Evolutionary conservation across 2,329 filamentous ascomycete species (phyloP).

Genomic region (Aureobasidium musti): DNA sequence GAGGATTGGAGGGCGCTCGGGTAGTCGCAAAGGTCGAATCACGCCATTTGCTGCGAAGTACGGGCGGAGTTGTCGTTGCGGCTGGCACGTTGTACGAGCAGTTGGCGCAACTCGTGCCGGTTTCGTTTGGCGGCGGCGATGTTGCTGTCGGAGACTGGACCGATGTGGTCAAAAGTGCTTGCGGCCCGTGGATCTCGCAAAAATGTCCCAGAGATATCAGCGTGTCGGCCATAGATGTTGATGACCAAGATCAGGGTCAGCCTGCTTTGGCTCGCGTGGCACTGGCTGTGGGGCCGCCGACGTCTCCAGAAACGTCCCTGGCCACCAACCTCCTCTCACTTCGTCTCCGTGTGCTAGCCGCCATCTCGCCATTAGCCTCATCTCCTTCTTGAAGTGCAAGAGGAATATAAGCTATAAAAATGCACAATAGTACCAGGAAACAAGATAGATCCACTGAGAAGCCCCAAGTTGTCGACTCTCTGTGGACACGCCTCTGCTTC

Average conservation of each 20-base stretch:
- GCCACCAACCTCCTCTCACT: neutral
- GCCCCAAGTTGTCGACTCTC: neutral
- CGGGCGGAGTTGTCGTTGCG: slow-evolving; percentile 24
- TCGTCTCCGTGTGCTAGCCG: neutral
- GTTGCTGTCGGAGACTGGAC: slow-evolving; percentile 17
- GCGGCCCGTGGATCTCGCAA: slow-evolving; percentile 30
- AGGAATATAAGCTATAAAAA: neutral
- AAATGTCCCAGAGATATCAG: slow-evolving; percentile 28
- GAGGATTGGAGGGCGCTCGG: slow-evolving; percentile 17
- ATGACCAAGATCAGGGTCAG: neutral
- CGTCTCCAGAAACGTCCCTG: neutral
- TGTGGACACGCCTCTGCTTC: neutral
- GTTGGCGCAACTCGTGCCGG: slow-evolving; percentile 28
- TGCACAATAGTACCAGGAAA: neutral
- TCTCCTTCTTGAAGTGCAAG: too few species aligned
- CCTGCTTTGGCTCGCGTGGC: slow-evolving; percentile 19
- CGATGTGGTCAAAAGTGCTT: slow-evolving; percentile 23
- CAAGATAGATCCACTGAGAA: neutral
- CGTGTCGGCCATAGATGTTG: slow-evolving; percentile 1
- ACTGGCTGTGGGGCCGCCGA: slow-evolving; percentile 9
- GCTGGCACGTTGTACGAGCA: slow-evolving; percentile 30
- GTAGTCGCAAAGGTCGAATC: slow-evolving; percentile 16
- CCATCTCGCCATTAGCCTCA: too few species aligned
- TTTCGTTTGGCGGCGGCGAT: slow-evolving; percentile 19
- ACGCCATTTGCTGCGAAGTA: slow-evolving; percentile 17